Base-by-base conservation (phyloP, 2,329 filamentous ascomycete species). In the Aspergillus arachidicola region DNA sequence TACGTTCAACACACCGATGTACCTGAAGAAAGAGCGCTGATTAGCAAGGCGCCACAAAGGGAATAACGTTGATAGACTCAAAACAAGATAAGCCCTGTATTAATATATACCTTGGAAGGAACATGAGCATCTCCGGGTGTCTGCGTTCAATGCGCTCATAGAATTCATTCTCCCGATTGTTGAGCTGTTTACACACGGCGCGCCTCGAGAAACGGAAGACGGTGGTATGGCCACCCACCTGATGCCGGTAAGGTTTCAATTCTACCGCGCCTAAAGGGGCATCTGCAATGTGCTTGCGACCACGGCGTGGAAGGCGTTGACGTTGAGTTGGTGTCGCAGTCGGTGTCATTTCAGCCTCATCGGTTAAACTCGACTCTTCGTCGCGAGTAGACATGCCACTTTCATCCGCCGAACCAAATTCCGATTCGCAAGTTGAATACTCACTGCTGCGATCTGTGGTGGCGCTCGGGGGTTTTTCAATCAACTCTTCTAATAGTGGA, bases 91-190 rank as follows among this genome's bases (percentile, higher is more conserved):
- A 46, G 9, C 1, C 6, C 21, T 9, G 23, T 21, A 57, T 43
- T 66, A 82, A 91, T 89, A 45, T 89, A 45, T 74, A 82, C 79
- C 94, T 93, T 68, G 95, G 95, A 67, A 99, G 84, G 75, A 98
- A 99, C 48, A 91, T 88, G 64, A 99, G 82, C 72, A 99, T 85
- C 74, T 97, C 91, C 67, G 93, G 92, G 78, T 99, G 94, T 69
- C 92, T 88, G 72, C 88, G 89, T 81, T 99, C 95, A 72, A 98
- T 92, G 60, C 90, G 95, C 79, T 99, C 95, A 78, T 99, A 99
- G 76, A 99, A 99, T 79, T 97, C 93, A 78, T 99, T 99, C 76
- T 99, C 95, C 73, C 94, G 87, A 76, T 97, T 99, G 78, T 97
- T 99, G 73, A 99, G 86, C 80, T 97, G 93, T 80, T 99, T 99